Evolutionary conservation across 306 rosid species (phyloP), one percentile per base, ranked within the genome.

Genomic region (Cicer pinnatifidum): DNA sequence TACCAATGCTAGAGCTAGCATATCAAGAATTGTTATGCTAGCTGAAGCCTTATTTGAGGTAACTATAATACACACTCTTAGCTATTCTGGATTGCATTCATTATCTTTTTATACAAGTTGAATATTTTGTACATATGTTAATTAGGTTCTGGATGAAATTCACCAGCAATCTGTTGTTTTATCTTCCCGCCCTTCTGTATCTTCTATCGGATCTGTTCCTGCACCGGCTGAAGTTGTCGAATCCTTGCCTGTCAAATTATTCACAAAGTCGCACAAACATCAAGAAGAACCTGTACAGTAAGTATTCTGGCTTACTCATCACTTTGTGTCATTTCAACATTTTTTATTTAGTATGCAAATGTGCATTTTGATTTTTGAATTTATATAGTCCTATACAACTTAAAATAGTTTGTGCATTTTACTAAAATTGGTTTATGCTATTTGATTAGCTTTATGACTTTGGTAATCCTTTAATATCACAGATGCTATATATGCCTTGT

Each of bases 71-170:
- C 53, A 2, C 43, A 60, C 47, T 23, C 35, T 75, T 81, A 51
- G 76, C 67, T 39, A 75, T 63, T 69, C 38, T 54, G 67, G 56
- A 66, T 9, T 72, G 41, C 52, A 16, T 79, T 85, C 61, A 46
- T 40, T 50, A 50, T 63, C 71, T 63, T 20, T 87, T 82, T 84
- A 86, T 84, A 45, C 84, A 58, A 77, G 76, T 86, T 92, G 84
- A 90, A 88, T 79, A 64, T 48, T 79, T 87, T 39, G 37, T 79
- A 78, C 85, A 69, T 84, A 87, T 82, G 77, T 86, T 89, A 80
- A 95, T 86, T 95, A 95, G 99, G 99, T 95, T 90, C 97, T 95
- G 97, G 99, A 95, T 95, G 99, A 95, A 89, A 95, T 95, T 90
- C 99, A 95, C 89, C 99, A 95, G 97, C 99, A 95, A 87, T 90